phyloP scores from a whole-genome alignment of 2,329 filamentous ascomycete species.

The Pseudocercospora eumusae region DNA sequence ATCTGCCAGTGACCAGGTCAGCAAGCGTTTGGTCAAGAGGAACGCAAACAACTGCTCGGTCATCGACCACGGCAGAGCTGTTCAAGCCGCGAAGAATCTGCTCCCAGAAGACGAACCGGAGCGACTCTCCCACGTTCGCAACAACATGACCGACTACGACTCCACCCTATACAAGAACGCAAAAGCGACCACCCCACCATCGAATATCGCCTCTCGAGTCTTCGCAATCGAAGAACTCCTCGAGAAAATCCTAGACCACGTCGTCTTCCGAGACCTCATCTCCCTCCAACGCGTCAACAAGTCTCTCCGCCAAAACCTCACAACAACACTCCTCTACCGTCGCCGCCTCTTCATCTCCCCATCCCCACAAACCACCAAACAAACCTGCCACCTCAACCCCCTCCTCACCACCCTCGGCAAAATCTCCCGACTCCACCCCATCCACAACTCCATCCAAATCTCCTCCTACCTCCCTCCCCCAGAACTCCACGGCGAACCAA shows the following conservation, averaged over 20 bases:
- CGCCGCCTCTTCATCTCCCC: constrained; percentile 10
- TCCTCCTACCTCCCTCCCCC: not conserved
- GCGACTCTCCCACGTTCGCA: not conserved
- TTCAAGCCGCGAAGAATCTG: not conserved
- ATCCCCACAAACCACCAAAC: not conserved
- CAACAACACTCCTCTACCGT: not conserved
- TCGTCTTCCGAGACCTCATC: constrained; percentile 7
- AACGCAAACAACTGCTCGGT: not conserved
- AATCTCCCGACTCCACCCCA: constrained; percentile 11
- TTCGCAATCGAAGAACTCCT: constrained; percentile 10
- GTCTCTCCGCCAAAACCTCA: constrained; percentile 4
- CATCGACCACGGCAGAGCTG: not conserved
- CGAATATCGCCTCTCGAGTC: not conserved
- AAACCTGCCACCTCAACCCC: constrained; percentile 6
- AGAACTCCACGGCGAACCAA: not conserved
- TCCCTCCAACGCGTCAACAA: constrained; percentile 14
- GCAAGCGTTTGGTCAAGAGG: not conserved
- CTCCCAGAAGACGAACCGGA: not conserved
- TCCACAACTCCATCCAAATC: constrained; percentile 1
- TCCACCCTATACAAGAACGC: not conserved
- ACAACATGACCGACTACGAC: not conserved
- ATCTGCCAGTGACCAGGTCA: not conserved
- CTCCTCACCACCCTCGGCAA: constrained; percentile 12
- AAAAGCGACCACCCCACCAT: not conserved
- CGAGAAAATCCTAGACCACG: constrained; percentile 3